phyloP scores from a whole-genome alignment of 768 basidiomycete species.

The Dacryopinax spathularia region DNA sequence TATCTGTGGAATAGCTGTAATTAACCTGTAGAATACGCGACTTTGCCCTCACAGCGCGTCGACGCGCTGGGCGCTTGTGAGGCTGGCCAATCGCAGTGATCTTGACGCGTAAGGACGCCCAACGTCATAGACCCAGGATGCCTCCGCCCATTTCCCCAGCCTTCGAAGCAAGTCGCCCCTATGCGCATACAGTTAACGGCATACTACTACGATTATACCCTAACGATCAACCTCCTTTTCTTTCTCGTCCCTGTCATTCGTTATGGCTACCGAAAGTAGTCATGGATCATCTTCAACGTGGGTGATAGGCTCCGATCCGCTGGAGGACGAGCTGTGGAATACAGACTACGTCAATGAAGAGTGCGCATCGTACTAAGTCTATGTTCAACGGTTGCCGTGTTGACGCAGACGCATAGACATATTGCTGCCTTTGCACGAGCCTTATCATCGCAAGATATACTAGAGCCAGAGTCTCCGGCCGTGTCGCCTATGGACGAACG shows the following conservation, averaged over 20 bases:
- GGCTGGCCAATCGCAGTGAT: background rate
- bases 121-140: background rate
- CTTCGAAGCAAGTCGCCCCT: background rate
- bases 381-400: slow-evolving; percentile 16
- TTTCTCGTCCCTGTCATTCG: background rate
- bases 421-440: slow-evolving; percentile 24
- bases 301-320: background rate
- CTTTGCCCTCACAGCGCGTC: too few relatives aligned
- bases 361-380: slow-evolving; percentile 32
- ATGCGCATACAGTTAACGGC: background rate
- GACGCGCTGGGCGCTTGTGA: background rate
- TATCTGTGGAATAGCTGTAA: too few relatives aligned
- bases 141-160: slow-evolving; percentile 2
- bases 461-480: slow-evolving; percentile 16
- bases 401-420: slow-evolving; percentile 12
- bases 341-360: slow-evolving; percentile 55
- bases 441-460: slow-evolving; percentile 3
- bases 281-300: background rate
- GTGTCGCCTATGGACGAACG: slow-evolving; percentile 17
- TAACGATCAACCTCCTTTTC: background rate
- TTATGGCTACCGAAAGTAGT: background rate
- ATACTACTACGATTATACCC: background rate
- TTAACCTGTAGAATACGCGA: too few relatives aligned
- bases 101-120: too few relatives aligned
- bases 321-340: slow-evolving; percentile 23